Conservation (phyloP, 2,329 filamentous ascomycete genomes). For the Penicillium sp. region DNA sequence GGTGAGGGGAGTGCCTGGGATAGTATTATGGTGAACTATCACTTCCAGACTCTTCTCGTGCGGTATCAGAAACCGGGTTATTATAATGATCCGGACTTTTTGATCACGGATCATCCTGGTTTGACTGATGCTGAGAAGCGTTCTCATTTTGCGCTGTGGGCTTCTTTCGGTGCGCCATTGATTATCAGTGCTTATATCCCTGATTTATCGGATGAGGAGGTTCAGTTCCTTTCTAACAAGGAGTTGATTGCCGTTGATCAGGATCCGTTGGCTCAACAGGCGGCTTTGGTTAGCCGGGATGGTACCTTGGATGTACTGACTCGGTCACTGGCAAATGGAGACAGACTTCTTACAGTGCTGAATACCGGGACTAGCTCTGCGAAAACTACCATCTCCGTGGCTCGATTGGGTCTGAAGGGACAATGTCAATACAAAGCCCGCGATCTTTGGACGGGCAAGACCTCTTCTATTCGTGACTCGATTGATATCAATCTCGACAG, state of each 20-base stretch:
- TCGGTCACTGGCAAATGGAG: slow-evolving; percentile 55
- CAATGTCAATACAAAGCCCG: slow-evolving; percentile 43
- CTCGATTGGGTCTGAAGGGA: slow-evolving; percentile 45
- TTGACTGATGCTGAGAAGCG: slow-evolving; percentile 53
- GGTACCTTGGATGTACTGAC: slow-evolving; percentile 54
- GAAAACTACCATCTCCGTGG: slow-evolving; percentile 42
- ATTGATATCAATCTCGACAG: slow-evolving; percentile 41
- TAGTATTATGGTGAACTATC: slow-evolving; percentile 58
- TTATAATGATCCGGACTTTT: slow-evolving; percentile 59
- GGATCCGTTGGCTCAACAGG: slow-evolving; percentile 52
- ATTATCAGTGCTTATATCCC: slow-evolving; percentile 57
- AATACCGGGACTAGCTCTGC: slow-evolving; percentile 48
- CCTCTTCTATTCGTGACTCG: slow-evolving; percentile 28
- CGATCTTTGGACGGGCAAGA: slow-evolving; percentile 53
- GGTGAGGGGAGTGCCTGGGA: slow-evolving; percentile 53
- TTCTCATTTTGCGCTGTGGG: slow-evolving; percentile 60
- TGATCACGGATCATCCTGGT: slow-evolving; percentile 56
- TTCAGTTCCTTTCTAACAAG: slow-evolving; percentile 49
- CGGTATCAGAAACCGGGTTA: slow-evolving; percentile 54
- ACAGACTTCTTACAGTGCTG: slow-evolving; percentile 55
- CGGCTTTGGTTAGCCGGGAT: slow-evolving; percentile 56
- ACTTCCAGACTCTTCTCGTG: slow-evolving; percentile 50
- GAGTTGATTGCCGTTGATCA: slow-evolving; percentile 54
- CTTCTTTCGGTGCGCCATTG: slow-evolving; percentile 56
- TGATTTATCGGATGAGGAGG: slow-evolving; percentile 40